Evolutionary conservation across 2,329 filamentous ascomycete genomes (phyloP), one percentile per base, ranked within the genome.

Genomic region (Aureobasidium pullulans): DNA sequence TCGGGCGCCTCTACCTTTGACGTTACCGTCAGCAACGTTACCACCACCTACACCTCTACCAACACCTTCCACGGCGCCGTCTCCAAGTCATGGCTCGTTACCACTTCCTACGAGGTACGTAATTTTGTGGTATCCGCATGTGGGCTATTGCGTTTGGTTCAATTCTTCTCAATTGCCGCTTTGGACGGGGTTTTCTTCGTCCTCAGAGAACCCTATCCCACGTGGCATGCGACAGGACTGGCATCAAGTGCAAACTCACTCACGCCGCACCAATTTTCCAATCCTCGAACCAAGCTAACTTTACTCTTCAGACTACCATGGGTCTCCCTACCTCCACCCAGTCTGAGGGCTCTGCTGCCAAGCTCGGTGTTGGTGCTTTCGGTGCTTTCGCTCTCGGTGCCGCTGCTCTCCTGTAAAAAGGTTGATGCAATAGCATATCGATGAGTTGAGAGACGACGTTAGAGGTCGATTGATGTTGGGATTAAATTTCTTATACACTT

Each of bases 331-430:
- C 32, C 34, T 47, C 53, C 31, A 48, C 43, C n/a, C 8, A 32
- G 4, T 57, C 54, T 23, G 19, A 57, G 54, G 54, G 43, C 54
- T 39, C 43, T 57, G 54, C 54, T 48, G 54, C 19, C 43, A 47
- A 43, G 32, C 11, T 32, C 42, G 42, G 23, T 39, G 54, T 48
- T 15, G 54, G 54, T 32, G 42, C 54, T 19, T 23, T 57, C 28
- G 54, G 54, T 11, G 54, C 54, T 28, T 57, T 57, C 54, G 54
- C 43, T 57, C 54, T 57, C 19, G 54, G 54, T 57, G 54, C 28
- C 19, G 54, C 54, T 48, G 54, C 54, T 48, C 54, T 57, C 43
- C 39, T 54, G 48, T 52, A 53, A 60, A 40, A 56, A 54, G 37
- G 52, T 29, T 29, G 34, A 11, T 31, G 48, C 48, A 52, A 40